Base-by-base conservation (phyloP, 192 early-diverging fungal genomes). In the Coemansia sp. region DNA sequence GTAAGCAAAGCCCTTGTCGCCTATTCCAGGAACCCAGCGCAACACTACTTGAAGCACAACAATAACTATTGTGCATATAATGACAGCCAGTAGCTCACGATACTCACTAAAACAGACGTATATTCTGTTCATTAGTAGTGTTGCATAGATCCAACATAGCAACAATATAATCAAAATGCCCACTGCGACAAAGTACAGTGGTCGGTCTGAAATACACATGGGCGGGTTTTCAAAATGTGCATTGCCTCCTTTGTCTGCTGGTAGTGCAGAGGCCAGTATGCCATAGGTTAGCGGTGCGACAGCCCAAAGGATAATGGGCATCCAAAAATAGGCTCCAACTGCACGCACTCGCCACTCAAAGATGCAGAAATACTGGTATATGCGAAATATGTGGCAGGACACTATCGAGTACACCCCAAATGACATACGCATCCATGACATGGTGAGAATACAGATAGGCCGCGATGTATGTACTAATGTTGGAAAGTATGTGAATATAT, bases 391-490 rank as follows among this genome's bases (percentile, higher is more conserved):
- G 17, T 72, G 70, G 26, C 69, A 72, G 23, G 50, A 40, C 0
- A 78, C 59, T 1, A 78, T 60, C 5, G 66, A 58, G 54, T 60
- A 78, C 3, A 72, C 38, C 23, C 75, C 75, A 15, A 78, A 50
- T 14, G 62, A 62, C 64, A 78, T 69, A 3, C 75, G 75, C 50
- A 78, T 62, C 75, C 75, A 78, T 14, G 75, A 72, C 69, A 69
- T 69, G 10, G 75, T 64, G 4, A 64, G 38, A 31, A 78, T 72
- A 20, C 75, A 78, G 2, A 60, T 63, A 11, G 63, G 10, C 10
- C 70, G 70, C 14, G 75, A 69, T 15, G 11, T 15, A 5, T 14
- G n/a, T 0, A 69, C 70, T 12, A 71, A 54, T 5, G 70, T 59
- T 1, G 75, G 75, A 50, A 69, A 69, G 56, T 78, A 69, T 28